Evolutionary conservation across 2,329 filamentous ascomycete species (phyloP), one percentile per base, ranked within the genome.

Genomic region (Ascochyta clinopodiicola): DNA sequence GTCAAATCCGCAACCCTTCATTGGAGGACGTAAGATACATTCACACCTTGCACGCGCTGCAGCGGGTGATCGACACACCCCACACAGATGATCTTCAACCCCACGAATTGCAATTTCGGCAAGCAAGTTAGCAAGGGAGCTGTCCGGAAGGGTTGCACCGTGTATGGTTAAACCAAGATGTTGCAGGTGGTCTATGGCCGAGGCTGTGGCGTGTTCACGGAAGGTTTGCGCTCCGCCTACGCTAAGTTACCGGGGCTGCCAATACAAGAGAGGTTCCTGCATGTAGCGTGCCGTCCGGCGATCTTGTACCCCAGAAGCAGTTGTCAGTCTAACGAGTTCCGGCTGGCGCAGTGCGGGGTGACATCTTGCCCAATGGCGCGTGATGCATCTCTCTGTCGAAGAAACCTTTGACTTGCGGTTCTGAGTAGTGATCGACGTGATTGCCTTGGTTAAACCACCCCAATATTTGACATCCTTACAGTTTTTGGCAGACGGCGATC

Each of bases 11-110:
- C 21, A 15, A 6, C 25, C 6, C 17, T n/a, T 48, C 6, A 56
- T 56, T 56, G 53, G 53, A 47, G 38, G 43, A 48, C 13, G 10
- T 34, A 38, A 40, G 22, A 17, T 39, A 36, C 2, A 7, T 27
- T 22, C 32, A 25, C 31, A 10, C 32, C 19, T 22, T 46, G 42
- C 52, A 46, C 37, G 31, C 40, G 37, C 38, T 27, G 46, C 43
- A n/a, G 44, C 53, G 52, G 47, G 31, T 56, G 53, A 56, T 51
- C 53, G 43, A 51, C 44, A 19, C 38, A 44, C 31, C 36, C 46
- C 52, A 44, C 44, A 46, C 25, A 24, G 42, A 36, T 27, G 47
- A 56, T 56, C 44, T 21, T 15, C 36, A 21, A 32, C 42, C 46
- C 44, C 48, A 51, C 43, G 24, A 39, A 51, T 44, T n/a, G 42